Evolutionary conservation across 176 grass and related monocot genomes (phyloP).

Genomic region (Oryza glumipatula): DNA sequence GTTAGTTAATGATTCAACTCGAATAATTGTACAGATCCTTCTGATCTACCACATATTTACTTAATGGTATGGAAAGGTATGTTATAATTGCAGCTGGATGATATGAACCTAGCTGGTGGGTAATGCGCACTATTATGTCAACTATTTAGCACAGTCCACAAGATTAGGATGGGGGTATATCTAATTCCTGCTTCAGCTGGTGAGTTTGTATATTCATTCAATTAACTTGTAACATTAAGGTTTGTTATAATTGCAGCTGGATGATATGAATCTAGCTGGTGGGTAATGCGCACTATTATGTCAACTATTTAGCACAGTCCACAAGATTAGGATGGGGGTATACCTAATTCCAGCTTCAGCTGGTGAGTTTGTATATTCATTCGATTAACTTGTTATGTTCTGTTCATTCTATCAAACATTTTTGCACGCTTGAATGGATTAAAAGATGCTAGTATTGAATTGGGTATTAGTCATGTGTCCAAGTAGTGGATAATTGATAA

Average conservation of each 20-base stretch:
- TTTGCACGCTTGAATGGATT: neutral
- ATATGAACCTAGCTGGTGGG: neutral
- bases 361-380: neutral
- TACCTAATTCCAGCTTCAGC: neutral
- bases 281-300: neutral
- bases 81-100: conserved; percentile 1
- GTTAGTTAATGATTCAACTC: neutral
- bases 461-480: neutral
- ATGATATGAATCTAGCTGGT: neutral
- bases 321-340: neutral
- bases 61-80: neutral
- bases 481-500: neutral
- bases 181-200: neutral
- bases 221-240: neutral
- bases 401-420: neutral
- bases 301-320: neutral
- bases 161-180: neutral
- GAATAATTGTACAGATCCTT: neutral
- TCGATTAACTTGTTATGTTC: neutral
- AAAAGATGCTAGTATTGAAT: neutral
- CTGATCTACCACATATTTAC: neutral
- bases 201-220: neutral
- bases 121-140: neutral
- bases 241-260: conserved; percentile 3
- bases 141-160: neutral